Base-by-base conservation (phyloP, 768 basidiomycete genomes). In the Austroboletus festivus region DNA sequence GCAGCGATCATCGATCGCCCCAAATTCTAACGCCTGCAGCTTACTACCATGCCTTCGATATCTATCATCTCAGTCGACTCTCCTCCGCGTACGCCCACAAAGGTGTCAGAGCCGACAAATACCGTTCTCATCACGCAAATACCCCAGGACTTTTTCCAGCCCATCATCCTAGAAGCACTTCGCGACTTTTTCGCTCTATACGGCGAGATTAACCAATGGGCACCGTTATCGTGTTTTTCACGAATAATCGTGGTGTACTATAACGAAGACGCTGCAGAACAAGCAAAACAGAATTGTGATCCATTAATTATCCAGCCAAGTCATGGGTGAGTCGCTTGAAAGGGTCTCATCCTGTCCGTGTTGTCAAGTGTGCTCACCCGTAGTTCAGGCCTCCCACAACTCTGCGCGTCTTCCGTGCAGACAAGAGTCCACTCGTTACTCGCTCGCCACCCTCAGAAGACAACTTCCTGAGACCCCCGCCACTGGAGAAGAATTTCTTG, bases 151-250 rank as follows among this genome's bases (percentile, higher is more conserved):
- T 90, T 93, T 66, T 95, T 97, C 71, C 76, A 84, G 30, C 83
- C 85, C 6, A 58, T 76, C 0, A 76, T 88, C 51, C 74, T 93
- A 20, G 68, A 77, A 11, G 78, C 86, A 16, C 73, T 97, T 20
- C 76, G 72, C 35, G 68, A 74, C 19, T 85, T 94, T 62, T 97
- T 98, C 62, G 73, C 72, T 3, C 61, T 74, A 3, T 93, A 86
- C 56, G 95, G 96, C 16, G 71, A 76, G 21, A 82, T 99, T n/a
- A 83, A 88, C 59, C 79, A 85, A 57, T 99, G 94, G 93, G 90
- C 88, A 1, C 92, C 93, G 4, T 68, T 98, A 5, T 80, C 78
- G 18, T 83, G 82, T 6, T 92, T 97, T 59, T 79, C 82, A 1
- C 78, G 94, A 23, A 85, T 93, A 26, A 80, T 97, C 47, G 68